Percentiles rank a stretch among this genome's conserved stretches.
Evolutionary conservation across 345 rosid species (phyloP).

Genomic region (Hypericum androsaemum): DNA sequence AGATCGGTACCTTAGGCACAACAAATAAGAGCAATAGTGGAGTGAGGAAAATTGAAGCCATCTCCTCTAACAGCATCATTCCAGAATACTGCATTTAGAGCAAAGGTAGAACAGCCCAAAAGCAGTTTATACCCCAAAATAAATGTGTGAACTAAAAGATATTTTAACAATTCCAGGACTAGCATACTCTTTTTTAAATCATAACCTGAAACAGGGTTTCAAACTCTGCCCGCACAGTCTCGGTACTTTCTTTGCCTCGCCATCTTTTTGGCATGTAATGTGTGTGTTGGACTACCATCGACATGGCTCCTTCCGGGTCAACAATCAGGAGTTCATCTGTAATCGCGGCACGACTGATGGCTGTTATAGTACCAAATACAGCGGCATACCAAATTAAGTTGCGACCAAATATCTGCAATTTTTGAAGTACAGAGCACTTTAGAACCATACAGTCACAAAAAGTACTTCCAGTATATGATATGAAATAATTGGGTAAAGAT

Average conservation of each 20-base stretch:
- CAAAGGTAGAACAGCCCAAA: constrained; percentile 4
- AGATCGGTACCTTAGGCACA: constrained; percentile 60
- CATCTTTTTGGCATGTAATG: constrained; percentile 98
- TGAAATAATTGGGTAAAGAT: not conserved
- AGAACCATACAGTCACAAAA: not conserved
- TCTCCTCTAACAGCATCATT: constrained; percentile 96
- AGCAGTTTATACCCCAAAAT: not conserved
- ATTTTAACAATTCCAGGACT: too few relatives aligned
- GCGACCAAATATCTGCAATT: constrained; percentile 85
- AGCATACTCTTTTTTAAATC: not conserved
- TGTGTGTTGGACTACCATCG: constrained; percentile 80
- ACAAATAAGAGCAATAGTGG: constrained; percentile 80
- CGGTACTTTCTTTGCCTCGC: constrained; percentile 83
- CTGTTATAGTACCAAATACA: constrained; percentile 94
- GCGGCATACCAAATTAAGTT: constrained; percentile 98
- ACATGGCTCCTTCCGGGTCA: constrained; percentile 85
- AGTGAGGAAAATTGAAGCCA: constrained; percentile 92
- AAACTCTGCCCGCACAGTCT: constrained; percentile 66
- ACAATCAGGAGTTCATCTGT: constrained; percentile 80
- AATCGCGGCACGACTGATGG: constrained; percentile 88
- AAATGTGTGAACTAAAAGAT: too few relatives aligned
- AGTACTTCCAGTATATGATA: not conserved
- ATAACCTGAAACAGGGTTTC: constrained; percentile 92
- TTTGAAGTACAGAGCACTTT: not conserved
- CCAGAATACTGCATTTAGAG: constrained; percentile 68